Evolutionary conservation across 345 rosid species (phyloP), one percentile per base, ranked within the genome.

Genomic region (Erodium maritimum): DNA sequence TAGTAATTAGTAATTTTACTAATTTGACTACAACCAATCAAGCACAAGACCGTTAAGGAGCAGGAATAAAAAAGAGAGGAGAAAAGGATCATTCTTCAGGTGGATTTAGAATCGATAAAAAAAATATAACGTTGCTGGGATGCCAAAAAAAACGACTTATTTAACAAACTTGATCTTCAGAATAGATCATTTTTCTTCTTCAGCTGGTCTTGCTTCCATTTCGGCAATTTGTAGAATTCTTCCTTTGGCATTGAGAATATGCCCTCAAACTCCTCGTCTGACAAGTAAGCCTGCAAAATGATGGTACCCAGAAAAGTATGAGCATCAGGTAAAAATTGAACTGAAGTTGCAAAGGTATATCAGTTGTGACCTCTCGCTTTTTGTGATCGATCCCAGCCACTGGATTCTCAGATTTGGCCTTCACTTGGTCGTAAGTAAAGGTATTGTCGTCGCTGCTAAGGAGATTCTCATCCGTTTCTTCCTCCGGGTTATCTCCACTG

Each of bases 181-280:
- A 93, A 85, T 68, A 94, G 70, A 67, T 88, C 95, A 54, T 71
- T 66, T 65, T 90, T 86, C 84, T 73, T 90, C 85, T 94, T 94
- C 64, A 66, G 88, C 69, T 87, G 68, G 71, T 94, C 97, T 80
- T 94, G 96, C 82, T 94, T 94, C 99, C 99, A 94, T 67, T 79
- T 83, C 4, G 99, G 99, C 69, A 83, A 65, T 62, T 82, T 82
- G 69, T 81, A 78, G 67, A 94, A 94, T 64, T 75, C 83, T 67
- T 78, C 96, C 75, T 87, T 94, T 57, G 73, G 50, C 75, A 81
- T 80, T 33, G 95, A 86, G 21, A 94, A 80, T 54, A 90, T 73
- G 23, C 67, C 63, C 73, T 79, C 70, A 67, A 94, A 94, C 67
- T 94, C 99, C 65, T 87, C 91, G 3, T 76, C 87, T 2, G 93